A percentile compares a stretch with the other conserved stretches of the same genome.
Evolutionary conservation across 2,329 filamentous ascomycete species (phyloP).

Genomic region (Sarocladiaceae sp.): DNA sequence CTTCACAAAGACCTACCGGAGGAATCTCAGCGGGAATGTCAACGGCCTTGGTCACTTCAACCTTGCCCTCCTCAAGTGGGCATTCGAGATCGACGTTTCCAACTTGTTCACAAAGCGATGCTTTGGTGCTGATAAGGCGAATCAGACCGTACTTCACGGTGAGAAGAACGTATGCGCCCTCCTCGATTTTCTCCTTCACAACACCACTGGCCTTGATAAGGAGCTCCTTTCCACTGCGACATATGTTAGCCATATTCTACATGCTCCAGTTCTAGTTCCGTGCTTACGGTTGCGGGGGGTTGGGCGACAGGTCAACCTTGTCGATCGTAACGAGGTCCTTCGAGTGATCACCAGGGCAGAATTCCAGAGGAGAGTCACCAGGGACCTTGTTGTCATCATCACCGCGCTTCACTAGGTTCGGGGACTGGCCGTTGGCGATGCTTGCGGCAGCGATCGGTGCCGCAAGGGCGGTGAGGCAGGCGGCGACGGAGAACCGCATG

Average conservation of each 20-base stretch:
- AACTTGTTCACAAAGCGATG: constrained; percentile 86
- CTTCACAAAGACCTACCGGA: constrained; percentile 61
- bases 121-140: constrained; percentile 73
- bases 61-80: constrained; percentile 75
- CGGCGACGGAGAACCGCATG: constrained; percentile 37
- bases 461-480: constrained; percentile 41
- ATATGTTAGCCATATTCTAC: constrained; percentile 18
- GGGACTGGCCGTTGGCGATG: constrained; percentile 29
- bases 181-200: constrained; percentile 66
- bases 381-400: constrained; percentile 62
- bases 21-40: constrained; percentile 84
- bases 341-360: constrained; percentile 64
- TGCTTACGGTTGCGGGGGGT: constrained; percentile 76
- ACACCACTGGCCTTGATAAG: constrained; percentile 73
- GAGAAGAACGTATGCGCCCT: constrained; percentile 78
- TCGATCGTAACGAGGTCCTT: constrained; percentile 72
- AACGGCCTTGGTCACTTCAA: constrained; percentile 74
- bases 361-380: constrained; percentile 79
- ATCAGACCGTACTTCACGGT: constrained; percentile 94
- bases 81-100: constrained; percentile 85
- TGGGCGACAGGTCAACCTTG: constrained; percentile 75
- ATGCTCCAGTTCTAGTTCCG: constrained; percentile 2
- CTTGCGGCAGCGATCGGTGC: constrained; percentile 42
- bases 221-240: constrained; percentile 67
- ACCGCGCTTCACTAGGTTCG: constrained; percentile 37